These are phyloP conservation scores for Xylaria sp. DNA, from an alignment of 2,329 filamentous ascomycete species.

Conservation along the genomic window DNA sequence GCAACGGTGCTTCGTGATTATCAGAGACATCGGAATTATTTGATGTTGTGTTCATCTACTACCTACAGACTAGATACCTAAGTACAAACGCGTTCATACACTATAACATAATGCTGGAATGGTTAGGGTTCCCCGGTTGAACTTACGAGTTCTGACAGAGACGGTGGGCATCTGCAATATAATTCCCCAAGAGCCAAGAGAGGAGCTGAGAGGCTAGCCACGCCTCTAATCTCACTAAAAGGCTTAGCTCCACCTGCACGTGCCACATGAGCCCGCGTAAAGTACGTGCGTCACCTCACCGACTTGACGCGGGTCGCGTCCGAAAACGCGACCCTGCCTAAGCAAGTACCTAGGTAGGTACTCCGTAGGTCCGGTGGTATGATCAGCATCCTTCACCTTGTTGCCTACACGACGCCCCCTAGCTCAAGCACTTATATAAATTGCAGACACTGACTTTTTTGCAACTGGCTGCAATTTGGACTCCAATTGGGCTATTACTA, in stretches of 20 bases:
- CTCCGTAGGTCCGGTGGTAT: neutral
- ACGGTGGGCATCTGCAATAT: no score
- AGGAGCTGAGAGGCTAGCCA: neutral
- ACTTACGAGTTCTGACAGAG: no score
- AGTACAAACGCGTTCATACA: no score
- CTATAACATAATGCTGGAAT: no score
- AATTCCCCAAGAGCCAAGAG: neutral
- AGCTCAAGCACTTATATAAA: neutral
- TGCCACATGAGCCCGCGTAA: conserved; percentile 31
- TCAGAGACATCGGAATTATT: neutral
- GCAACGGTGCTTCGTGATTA: neutral
- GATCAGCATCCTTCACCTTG: neutral
- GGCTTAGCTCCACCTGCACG: conserved; percentile 10
- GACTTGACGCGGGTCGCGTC: conserved; percentile 17
- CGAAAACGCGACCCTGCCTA: conserved; percentile 14
- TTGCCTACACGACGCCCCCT: no score
- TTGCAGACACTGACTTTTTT: neutral
- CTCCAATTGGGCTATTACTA: neutral
- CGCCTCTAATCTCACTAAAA: neutral
- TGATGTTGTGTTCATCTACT: no score
- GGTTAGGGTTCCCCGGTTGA: no score
- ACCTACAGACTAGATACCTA: no score
- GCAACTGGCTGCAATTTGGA: no score
- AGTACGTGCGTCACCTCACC: conserved; percentile 19
- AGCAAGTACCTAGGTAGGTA: neutral